These are phyloP conservation scores for Lentinus polychrous DNA, from an alignment of 1,284 basidiomycete genomes.

Conservation along the genomic window DNA sequence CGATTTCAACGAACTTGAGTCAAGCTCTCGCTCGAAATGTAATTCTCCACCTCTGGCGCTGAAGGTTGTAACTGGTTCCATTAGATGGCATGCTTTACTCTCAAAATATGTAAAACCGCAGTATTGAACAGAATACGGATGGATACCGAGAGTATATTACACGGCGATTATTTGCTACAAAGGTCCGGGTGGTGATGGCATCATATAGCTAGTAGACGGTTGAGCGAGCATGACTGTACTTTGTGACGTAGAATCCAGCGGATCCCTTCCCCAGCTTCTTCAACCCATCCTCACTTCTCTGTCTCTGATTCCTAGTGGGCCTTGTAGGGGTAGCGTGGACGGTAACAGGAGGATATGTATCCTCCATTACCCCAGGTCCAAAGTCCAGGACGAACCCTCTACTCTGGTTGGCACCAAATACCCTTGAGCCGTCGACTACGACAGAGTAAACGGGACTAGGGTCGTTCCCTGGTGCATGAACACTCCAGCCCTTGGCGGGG, in stretches of 20 bases:
- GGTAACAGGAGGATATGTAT: conserved; percentile 50
- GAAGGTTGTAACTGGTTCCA: not conserved
- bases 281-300: conserved; percentile 18
- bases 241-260: conserved; percentile 44
- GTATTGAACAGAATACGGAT: too few species aligned
- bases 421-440: conserved; percentile 61
- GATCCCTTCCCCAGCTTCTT: conserved; percentile 32
- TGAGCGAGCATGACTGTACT: conserved; percentile 16
- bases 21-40: not conserved
- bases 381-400: conserved; percentile 74
- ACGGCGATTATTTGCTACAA: too few species aligned
- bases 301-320: not conserved
- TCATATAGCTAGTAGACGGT: not conserved
- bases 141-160: too few species aligned
- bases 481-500: conserved; percentile 57
- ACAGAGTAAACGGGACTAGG: conserved; percentile 67
- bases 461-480: conserved; percentile 71
- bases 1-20: not conserved
- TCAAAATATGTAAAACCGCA: not conserved
- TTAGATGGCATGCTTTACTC: not conserved
- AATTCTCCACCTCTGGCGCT: not conserved
- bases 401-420: conserved; percentile 69
- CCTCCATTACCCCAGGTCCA: conserved; percentile 48
- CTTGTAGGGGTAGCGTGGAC: conserved; percentile 16
- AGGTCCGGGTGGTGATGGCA: too few species aligned